phyloP scores from a whole-genome alignment of 345 rosid species.

The Trapa incisa region DNA sequence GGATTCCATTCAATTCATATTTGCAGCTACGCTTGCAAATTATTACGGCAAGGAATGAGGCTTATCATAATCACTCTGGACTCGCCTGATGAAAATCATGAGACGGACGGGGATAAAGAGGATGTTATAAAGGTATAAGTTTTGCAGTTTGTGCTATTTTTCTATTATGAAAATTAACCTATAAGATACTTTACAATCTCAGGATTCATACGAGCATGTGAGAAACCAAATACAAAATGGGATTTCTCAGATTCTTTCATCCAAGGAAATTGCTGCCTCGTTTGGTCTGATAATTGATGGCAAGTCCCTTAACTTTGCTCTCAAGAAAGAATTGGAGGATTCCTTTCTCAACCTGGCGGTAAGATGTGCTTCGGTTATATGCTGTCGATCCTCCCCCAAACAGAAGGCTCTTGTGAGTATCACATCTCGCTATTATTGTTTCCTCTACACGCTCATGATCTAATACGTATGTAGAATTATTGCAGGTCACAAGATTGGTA shows the following conservation, averaged over 20 bases:
- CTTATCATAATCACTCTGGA: slow-evolving; percentile 56
- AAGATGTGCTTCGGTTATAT: slow-evolving; percentile 58
- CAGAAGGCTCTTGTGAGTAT: slow-evolving; percentile 88
- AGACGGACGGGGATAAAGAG: slow-evolving; percentile 48
- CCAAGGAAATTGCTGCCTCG: slow-evolving; percentile 14
- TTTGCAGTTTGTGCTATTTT: neutral
- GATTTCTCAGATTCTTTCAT: slow-evolving; percentile 17
- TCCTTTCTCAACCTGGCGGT: slow-evolving; percentile 53
- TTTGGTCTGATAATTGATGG: slow-evolving; percentile 86
- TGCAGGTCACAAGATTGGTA: slow-evolving; percentile 84
- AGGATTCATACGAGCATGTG: slow-evolving; percentile 57
- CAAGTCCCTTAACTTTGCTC: slow-evolving; percentile 53
- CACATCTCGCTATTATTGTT: neutral
- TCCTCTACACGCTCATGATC: slow-evolving; percentile 12
- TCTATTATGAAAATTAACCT: neutral
- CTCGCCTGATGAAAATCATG: slow-evolving; percentile 41
- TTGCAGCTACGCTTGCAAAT: slow-evolving; percentile 70
- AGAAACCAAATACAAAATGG: slow-evolving; percentile 35
- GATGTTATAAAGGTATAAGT: slow-evolving; percentile 37
- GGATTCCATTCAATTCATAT: slow-evolving; percentile 3
- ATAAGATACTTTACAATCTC: slow-evolving; percentile 8
- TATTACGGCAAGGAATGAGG: slow-evolving; percentile 61
- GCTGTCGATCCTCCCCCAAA: slow-evolving; percentile 85
- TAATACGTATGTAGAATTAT: slow-evolving; percentile 27
- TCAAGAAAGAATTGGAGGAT: slow-evolving; percentile 31